These are phyloP conservation scores for Metschnikowia continentalis DNA, from an alignment of 805 yeast genomes.

Conservation along the genomic window DNA sequence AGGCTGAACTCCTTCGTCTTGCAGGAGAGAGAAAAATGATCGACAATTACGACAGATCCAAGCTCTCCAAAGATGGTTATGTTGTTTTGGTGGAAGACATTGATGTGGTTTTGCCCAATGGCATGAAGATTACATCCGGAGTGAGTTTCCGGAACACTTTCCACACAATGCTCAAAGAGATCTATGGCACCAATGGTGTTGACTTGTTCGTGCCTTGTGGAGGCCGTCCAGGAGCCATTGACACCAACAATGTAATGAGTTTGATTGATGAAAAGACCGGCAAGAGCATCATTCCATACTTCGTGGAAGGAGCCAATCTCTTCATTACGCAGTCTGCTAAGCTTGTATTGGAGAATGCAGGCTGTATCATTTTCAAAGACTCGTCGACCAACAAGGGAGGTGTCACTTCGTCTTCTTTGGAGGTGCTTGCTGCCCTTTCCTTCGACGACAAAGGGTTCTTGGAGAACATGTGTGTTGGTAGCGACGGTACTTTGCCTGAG, in stretches of 20 bases:
- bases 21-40: constrained; percentile 78
- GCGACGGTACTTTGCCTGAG: constrained; percentile 51
- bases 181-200: constrained; percentile 53
- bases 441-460: constrained; percentile 82
- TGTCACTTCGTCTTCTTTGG: constrained; percentile 93
- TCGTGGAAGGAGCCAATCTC: constrained; percentile 96
- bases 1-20: constrained; percentile 68
- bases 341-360: constrained; percentile 78
- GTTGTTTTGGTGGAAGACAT: constrained; percentile 80
- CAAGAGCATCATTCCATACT: constrained; percentile 71
- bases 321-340: constrained; percentile 95
- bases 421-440: constrained; percentile 90
- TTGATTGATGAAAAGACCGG: constrained; percentile 76
- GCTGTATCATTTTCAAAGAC: constrained; percentile 85
- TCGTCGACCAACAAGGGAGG: constrained; percentile 98
- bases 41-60: constrained; percentile 58
- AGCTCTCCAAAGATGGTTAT: constrained; percentile 73
- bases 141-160: constrained; percentile 84
- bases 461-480: constrained; percentile 70
- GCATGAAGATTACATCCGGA: constrained; percentile 73
- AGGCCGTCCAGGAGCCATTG: constrained; percentile 96
- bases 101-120: constrained; percentile 74
- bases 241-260: constrained; percentile 70
- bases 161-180: constrained; percentile 70
- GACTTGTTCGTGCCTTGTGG: constrained; percentile 97